Base-by-base conservation (phyloP, 495 filamentous ascomycete species). In the Schizothecium vesticola region DNA sequence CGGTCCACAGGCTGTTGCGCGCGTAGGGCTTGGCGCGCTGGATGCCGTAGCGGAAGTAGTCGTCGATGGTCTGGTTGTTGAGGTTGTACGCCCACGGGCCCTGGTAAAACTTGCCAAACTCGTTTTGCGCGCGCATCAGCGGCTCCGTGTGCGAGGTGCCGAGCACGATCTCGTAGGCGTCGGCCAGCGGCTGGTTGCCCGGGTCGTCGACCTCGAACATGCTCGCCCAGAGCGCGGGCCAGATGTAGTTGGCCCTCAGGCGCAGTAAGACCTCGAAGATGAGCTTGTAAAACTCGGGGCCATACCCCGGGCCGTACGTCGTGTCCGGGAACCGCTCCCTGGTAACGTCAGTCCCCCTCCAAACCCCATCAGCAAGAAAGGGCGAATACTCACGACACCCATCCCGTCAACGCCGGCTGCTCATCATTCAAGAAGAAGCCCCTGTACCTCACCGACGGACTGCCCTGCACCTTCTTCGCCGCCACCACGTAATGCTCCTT, bases 381-480 rank as follows among this genome's bases (percentile, higher is more conserved):
- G 23, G 28, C 2, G 0, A 5, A 23, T 23, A 64, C 79, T 72
- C 73, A 77, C 69, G 86, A 80, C 28, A 92, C 84, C 88, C 88
- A 93, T 66, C 87, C 87, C 0, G 90, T 89, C 64, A 92, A 73
- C 0, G 86, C 88, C 1, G 90, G 91, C 63, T 89, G 87, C 71
- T 93, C 90, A 67, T 92, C 90, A 74, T 93, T 92, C 73, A 93
- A 80, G 80, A 93, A 93, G 74, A 93, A 86, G 11, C 90, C 91
- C 7, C 91, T 84, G 76, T 91, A 93, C 73, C 90, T 91, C 65
- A 93, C 86, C 2, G 82, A 85, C 23, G 91, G 90, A 19, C 86
- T 78, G 4, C 82, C 84, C 64, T 92, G 88, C 2, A 84, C 76
- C 71, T 87, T 89, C 51, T 75, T 79, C 8, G 73, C 77, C 8